These are phyloP conservation scores for Aspergillus bertholletiae DNA, from an alignment of 495 filamentous ascomycete genomes.

Conservation along the genomic window DNA sequence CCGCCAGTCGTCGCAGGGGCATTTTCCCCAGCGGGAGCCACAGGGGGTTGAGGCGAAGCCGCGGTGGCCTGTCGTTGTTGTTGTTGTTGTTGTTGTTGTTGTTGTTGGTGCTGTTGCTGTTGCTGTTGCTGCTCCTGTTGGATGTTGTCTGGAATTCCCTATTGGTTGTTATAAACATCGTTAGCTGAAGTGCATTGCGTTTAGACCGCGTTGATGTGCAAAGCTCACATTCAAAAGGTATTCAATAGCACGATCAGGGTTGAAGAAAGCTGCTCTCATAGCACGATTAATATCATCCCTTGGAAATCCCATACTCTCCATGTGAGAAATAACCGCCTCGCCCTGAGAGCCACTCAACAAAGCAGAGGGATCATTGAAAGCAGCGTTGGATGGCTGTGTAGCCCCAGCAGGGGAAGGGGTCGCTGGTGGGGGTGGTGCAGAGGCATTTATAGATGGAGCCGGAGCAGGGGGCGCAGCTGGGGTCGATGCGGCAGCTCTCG, in stretches of 20 bases:
- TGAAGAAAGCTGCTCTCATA: constrained; percentile 93
- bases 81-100: constrained; percentile 65
- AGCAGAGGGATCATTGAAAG: constrained; percentile 73
- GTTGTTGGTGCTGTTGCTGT: constrained; percentile 64
- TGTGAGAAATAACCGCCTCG: constrained; percentile 82
- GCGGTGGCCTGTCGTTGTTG: constrained; percentile 38
- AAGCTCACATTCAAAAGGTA: constrained; percentile 80
- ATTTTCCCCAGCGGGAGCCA: constrained; percentile 30
- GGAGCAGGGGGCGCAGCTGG: constrained; percentile 65
- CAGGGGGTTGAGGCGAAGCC: constrained; percentile 27
- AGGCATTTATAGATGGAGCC: constrained; percentile 56
- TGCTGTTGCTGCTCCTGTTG: constrained; percentile 61
- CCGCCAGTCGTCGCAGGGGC: constrained; percentile 45
- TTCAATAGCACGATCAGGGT: constrained; percentile 95
- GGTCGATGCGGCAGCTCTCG: constrained; percentile 41
- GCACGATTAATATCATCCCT: constrained; percentile 83
- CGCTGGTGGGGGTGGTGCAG: constrained; percentile 55
- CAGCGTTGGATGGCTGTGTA: constrained; percentile 34
- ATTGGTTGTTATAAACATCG: constrained; percentile 9
- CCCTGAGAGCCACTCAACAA: constrained; percentile 80
- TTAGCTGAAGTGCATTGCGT: neutral
- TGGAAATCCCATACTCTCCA: constrained; percentile 95
- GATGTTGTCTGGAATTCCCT: constrained; percentile 89
- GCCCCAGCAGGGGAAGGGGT: constrained; percentile 66
- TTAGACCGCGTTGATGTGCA: neutral